These are phyloP conservation scores for Trichoderma brevicompactum DNA, from an alignment of 2,329 filamentous ascomycete species.

Conservation along the genomic window DNA sequence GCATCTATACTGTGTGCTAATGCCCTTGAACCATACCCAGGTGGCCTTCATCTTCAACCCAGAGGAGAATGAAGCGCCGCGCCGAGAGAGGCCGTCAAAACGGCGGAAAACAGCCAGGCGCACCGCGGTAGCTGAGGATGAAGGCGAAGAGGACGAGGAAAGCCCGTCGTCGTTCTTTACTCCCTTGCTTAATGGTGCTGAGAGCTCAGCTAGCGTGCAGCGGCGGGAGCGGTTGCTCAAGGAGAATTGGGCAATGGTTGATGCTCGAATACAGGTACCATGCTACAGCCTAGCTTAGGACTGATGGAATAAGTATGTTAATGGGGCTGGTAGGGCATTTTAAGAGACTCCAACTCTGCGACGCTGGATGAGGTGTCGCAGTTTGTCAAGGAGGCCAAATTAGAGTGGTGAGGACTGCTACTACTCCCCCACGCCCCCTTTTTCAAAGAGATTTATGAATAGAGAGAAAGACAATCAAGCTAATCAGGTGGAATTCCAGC, in stretches of 20 bases:
- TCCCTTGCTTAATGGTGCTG: constrained; percentile 59
- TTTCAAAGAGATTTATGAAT: background rate
- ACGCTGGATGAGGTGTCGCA: constrained; percentile 62
- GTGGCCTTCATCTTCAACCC: constrained; percentile 67
- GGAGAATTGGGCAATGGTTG: constrained; percentile 66
- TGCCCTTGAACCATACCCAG: constrained; percentile 43
- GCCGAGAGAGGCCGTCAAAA: constrained; percentile 55
- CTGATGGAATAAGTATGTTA: background rate
- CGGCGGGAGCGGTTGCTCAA: constrained; percentile 65
- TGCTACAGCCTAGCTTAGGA: background rate
- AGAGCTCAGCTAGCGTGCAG: constrained; percentile 52
- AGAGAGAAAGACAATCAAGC: background rate
- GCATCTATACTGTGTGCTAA: constrained; percentile 1
- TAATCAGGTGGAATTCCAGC: constrained; percentile 31
- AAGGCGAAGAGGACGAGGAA: constrained; percentile 23
- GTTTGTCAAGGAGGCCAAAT: constrained; percentile 55
- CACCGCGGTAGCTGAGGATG: constrained; percentile 24
- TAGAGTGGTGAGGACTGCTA: constrained; percentile 38
- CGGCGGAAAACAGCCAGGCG: constrained; percentile 58
- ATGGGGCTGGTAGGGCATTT: constrained; percentile 49
- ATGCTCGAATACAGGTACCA: constrained; percentile 61
- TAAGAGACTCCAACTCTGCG: constrained; percentile 63
- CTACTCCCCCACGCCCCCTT: background rate
- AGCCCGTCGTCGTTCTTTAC: constrained; percentile 48
- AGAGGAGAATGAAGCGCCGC: constrained; percentile 43